phyloP scores from a whole-genome alignment of 768 basidiomycete genomes.

The Mycena capillaripes region DNA sequence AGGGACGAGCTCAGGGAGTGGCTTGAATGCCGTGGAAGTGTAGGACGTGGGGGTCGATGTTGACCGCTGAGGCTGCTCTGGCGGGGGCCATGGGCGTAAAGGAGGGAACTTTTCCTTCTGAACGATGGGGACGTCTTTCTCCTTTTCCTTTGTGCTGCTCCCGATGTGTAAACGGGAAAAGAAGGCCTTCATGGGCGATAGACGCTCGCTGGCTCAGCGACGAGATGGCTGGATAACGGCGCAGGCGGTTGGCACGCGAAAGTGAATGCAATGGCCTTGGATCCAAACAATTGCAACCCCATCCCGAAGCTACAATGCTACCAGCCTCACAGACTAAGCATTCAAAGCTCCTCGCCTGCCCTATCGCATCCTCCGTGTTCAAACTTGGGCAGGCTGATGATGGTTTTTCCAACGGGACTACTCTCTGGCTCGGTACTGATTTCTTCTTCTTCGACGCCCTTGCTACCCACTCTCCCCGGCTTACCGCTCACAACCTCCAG shows the following conservation, averaged over 20 bases:
- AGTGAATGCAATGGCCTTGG: slow-evolving; percentile 40
- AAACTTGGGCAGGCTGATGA: slow-evolving; percentile 70
- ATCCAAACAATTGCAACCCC: slow-evolving; percentile 36
- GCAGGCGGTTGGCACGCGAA: background rate
- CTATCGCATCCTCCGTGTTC: slow-evolving; percentile 56
- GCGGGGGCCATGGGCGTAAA: slow-evolving; percentile 72
- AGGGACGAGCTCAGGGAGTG: slow-evolving; percentile 76
- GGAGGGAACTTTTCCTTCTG: slow-evolving; percentile 79
- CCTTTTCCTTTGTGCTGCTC: slow-evolving; percentile 75
- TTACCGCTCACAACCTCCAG: too few species aligned
- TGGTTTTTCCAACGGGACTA: slow-evolving; percentile 81
- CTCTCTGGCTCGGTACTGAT: slow-evolving; percentile 89
- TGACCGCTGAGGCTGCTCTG: slow-evolving; percentile 54
- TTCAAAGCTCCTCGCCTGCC: slow-evolving; percentile 59
- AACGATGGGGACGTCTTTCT: slow-evolving; percentile 57
- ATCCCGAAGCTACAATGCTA: too few species aligned
- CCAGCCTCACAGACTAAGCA: slow-evolving; percentile 81
- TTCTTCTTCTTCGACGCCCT: too few species aligned
- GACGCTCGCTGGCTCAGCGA: slow-evolving; percentile 11
- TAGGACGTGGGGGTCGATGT: slow-evolving; percentile 61
- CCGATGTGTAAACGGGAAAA: slow-evolving; percentile 82
- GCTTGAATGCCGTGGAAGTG: slow-evolving; percentile 66
- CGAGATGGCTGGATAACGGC: slow-evolving; percentile 23
- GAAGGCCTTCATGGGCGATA: slow-evolving; percentile 81
- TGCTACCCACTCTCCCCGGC: too few species aligned